Percentiles rank a stretch among this genome's conserved stretches.
Evolutionary conservation across 768 basidiomycete genomes (phyloP).

Genomic region (Termitomyces sp.): DNA sequence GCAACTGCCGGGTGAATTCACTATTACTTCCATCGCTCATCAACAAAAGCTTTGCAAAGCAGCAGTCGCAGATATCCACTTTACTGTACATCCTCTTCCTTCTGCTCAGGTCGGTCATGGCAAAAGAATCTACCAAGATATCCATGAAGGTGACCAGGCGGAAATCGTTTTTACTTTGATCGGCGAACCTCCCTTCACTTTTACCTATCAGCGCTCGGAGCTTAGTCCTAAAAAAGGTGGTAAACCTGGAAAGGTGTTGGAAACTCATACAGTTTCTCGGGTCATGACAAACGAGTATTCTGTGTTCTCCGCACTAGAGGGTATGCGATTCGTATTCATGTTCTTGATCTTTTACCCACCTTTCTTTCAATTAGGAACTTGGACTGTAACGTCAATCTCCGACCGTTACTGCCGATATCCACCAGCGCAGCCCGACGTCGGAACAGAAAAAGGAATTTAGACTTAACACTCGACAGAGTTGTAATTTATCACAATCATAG

Average conservation of each 20-base stretch:
- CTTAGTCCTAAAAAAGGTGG: conserved; percentile 63
- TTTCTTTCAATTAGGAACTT: conserved; percentile 56
- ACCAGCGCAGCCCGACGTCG: conserved; percentile 53
- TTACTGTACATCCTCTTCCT: conserved; percentile 79
- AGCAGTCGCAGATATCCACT: conserved; percentile 68
- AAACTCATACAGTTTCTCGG: conserved; percentile 87
- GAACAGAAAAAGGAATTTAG: conserved; percentile 28
- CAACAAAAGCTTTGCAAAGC: conserved; percentile 92
- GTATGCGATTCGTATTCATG: conserved; percentile 33
- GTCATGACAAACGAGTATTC: conserved; percentile 77
- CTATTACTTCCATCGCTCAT: conserved; percentile 85
- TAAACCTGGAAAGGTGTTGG: conserved; percentile 74
- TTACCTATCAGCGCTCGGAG: conserved; percentile 89
- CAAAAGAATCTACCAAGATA: conserved; percentile 74
- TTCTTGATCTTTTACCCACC: not conserved
- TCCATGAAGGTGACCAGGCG: conserved; percentile 93
- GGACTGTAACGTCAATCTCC: conserved; percentile 89
- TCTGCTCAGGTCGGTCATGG: conserved; percentile 89
- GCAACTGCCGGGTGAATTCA: conserved; percentile 79
- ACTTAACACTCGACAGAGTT: conserved; percentile 18
- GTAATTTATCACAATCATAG: conserved; percentile 13
- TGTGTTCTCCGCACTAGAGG: conserved; percentile 89
- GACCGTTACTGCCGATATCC: conserved; percentile 92
- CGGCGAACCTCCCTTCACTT: conserved; percentile 94
- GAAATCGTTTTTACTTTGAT: conserved; percentile 88